A percentile compares a stretch with the other conserved stretches of the same genome.
Conservation (phyloP, 2,329 filamentous ascomycete genomes). For the Paraphaeosphaeria minitans region DNA sequence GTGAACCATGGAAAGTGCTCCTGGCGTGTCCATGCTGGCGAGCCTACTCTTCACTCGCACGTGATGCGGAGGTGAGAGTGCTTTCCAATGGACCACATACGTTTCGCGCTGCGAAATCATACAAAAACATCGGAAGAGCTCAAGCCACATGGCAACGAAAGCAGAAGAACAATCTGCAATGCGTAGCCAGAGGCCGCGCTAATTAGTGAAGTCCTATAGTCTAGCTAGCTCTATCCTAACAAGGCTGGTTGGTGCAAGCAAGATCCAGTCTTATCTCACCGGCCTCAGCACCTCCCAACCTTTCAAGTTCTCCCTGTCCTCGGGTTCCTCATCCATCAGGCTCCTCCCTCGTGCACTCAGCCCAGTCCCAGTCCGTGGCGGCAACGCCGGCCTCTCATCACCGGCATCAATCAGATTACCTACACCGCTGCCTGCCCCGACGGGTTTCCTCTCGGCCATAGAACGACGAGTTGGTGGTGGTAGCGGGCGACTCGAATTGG, state of each 20-base stretch:
- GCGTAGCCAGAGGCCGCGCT: not conserved
- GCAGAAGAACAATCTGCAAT: not conserved
- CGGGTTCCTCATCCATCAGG: slow-evolving; percentile 44
- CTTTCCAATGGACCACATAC: too few species aligned
- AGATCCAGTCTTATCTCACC: slow-evolving; percentile 11
- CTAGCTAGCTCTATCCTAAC: not conserved
- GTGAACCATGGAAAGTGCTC: too few species aligned
- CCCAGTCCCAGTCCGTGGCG: slow-evolving; percentile 40
- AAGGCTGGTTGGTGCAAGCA: not conserved
- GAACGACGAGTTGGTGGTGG: slow-evolving; percentile 31
- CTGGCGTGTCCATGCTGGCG: too few species aligned
- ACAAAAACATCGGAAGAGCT: not conserved
- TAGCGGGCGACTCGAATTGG: slow-evolving; percentile 13
- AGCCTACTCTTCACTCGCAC: too few species aligned
- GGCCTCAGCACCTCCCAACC: slow-evolving; percentile 49
- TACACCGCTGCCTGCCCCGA: slow-evolving; percentile 7
- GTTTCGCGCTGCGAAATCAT: not conserved
- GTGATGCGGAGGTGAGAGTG: too few species aligned
- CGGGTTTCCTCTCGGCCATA: slow-evolving; percentile 32
- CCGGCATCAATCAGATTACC: slow-evolving; percentile 25
- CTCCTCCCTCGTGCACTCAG: slow-evolving; percentile 30
- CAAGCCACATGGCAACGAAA: not conserved
- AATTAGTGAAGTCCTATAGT: not conserved
- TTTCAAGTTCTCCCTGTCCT: slow-evolving; percentile 40
- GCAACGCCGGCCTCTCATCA: slow-evolving; percentile 35